A percentile compares a stretch with the other conserved stretches of the same genome.
Evolutionary conservation across 1,284 basidiomycete genomes (phyloP).

Genomic region (Mycocalia duriaeana): DNA sequence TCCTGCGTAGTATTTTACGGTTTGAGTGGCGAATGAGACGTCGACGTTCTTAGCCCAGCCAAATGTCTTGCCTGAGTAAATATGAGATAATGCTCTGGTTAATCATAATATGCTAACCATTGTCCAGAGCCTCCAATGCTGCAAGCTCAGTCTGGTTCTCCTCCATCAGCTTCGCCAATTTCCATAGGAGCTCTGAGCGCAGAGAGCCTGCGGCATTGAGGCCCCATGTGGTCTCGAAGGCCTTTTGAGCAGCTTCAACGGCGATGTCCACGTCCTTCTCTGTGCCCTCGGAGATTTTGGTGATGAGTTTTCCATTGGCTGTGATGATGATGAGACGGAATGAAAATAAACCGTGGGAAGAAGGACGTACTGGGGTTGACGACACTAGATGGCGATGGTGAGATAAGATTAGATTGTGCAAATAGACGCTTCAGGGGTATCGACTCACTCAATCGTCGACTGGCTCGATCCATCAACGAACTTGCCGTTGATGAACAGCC

Average conservation of each 20-base stretch:
- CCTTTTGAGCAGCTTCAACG: conserved; percentile 69
- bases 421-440: not conserved
- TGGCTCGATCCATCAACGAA: conserved; percentile 55
- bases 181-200: conserved; percentile 62
- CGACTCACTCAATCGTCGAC: conserved; percentile 51
- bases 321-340: not conserved
- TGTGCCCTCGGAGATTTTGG: conserved; percentile 63
- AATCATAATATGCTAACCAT: conserved; percentile 30
- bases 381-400: conserved; percentile 41
- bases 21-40: not conserved
- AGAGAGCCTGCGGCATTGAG: conserved; percentile 53
- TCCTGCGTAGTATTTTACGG: conserved; percentile 55
- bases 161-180: conserved; percentile 76
- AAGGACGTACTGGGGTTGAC: conserved; percentile 55
- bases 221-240: conserved; percentile 75
- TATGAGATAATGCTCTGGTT: not conserved
- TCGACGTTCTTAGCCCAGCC: not conserved
- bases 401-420: not conserved
- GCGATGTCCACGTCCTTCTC: conserved; percentile 69
- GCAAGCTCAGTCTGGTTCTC: conserved; percentile 65
- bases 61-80: not conserved
- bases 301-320: conserved; percentile 66
- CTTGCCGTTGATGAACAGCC: conserved; percentile 72
- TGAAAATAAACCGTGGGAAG: not conserved
- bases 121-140: conserved; percentile 77